Conservation (phyloP, 768 basidiomycete genomes). For the Tylopilus cervinicoccineus region DNA sequence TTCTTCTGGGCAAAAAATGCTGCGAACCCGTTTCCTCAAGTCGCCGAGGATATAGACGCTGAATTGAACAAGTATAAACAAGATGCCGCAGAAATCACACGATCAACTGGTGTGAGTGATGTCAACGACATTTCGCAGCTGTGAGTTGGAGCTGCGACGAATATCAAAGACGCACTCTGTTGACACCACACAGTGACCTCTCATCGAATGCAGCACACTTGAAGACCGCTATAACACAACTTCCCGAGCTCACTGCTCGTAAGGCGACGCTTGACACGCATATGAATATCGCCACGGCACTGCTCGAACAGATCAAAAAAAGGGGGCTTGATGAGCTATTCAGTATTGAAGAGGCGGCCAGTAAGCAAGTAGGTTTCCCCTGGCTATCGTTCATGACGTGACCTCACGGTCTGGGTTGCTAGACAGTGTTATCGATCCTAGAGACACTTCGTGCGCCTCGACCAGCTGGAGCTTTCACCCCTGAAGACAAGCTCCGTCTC, state of each 20-base stretch:
- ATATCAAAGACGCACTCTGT: neutral
- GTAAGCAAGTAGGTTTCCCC: constrained; percentile 60
- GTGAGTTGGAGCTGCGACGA: constrained; percentile 42
- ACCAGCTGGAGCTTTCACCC: constrained; percentile 59
- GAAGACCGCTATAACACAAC: constrained; percentile 94
- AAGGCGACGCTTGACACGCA: constrained; percentile 97
- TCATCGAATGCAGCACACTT: constrained; percentile 91
- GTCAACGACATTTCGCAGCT: constrained; percentile 93
- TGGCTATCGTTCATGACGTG: neutral
- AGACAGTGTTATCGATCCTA: constrained; percentile 78
- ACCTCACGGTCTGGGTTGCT: constrained; percentile 1
- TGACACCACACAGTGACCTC: constrained; percentile 54
- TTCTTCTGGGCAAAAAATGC: constrained; percentile 99
- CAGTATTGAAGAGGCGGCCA: constrained; percentile 88
- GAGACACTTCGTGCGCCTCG: constrained; percentile 79
- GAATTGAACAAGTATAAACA: constrained; percentile 92
- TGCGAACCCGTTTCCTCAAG: constrained; percentile 94
- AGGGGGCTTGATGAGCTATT: constrained; percentile 96
- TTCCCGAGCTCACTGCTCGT: constrained; percentile 94
- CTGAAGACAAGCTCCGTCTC: constrained; percentile 87
- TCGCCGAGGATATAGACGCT: constrained; percentile 93
- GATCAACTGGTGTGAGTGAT: constrained; percentile 94
- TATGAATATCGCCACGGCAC: constrained; percentile 97
- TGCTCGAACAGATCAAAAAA: constrained; percentile 93
- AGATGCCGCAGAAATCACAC: constrained; percentile 95